Percentiles rank a stretch among this genome's conserved stretches.
Conservation (phyloP, 1,284 basidiomycete species). For the Tausonia pullulans region DNA sequence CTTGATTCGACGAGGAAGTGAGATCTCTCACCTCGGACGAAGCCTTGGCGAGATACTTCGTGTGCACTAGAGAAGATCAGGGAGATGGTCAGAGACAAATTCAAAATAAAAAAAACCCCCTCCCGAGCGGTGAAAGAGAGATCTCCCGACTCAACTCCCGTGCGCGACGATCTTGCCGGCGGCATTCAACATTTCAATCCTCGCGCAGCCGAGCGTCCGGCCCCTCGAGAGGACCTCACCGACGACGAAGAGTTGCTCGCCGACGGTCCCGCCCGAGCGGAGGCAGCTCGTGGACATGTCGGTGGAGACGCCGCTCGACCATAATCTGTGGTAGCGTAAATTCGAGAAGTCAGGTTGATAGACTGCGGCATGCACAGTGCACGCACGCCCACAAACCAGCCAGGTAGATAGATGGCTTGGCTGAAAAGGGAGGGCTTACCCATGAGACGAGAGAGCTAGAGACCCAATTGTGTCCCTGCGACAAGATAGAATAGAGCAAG, state of each 20-base stretch:
- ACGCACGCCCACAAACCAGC: too few species aligned
- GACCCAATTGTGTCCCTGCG: conserved; percentile 5
- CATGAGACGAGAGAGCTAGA: conserved; percentile 7
- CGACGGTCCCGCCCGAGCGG: background rate
- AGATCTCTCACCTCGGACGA: too few species aligned
- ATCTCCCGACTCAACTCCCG: too few species aligned
- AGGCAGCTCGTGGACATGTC: conserved; percentile 3
- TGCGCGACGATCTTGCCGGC: too few species aligned
- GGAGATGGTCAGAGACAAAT: too few species aligned
- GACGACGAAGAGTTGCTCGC: background rate
- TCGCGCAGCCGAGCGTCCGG: conserved; percentile 2
- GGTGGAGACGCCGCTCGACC: conserved; percentile 2
- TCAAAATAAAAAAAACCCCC: too few species aligned
- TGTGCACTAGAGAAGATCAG: too few species aligned
- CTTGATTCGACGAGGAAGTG: background rate
- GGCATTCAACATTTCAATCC: background rate
- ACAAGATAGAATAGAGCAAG: too few species aligned
- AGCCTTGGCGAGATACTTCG: too few species aligned
- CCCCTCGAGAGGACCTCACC: background rate
- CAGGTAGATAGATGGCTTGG: background rate
- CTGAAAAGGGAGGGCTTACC: background rate
- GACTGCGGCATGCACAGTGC: too few species aligned
- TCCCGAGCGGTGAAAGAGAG: too few species aligned
- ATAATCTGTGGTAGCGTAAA: background rate
- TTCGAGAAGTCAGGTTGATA: too few species aligned